phyloP scores from a whole-genome alignment of 2,329 filamentous ascomycete genomes.

The Pseudogymnoascus pannorum region DNA sequence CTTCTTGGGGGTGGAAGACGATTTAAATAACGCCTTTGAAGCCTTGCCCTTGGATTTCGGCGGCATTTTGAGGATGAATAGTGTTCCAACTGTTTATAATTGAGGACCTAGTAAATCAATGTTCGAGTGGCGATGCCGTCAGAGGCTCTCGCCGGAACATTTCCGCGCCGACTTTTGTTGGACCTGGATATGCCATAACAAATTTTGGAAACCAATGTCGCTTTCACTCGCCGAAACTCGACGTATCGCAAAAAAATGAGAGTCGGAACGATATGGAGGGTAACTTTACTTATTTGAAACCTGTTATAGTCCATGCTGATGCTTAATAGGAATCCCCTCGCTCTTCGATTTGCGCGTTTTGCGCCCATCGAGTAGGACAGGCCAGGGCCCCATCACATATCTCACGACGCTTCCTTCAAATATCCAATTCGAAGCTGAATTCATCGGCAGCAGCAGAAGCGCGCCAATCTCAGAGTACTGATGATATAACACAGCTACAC shows the following conservation, averaged over 20 bases:
- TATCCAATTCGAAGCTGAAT: conserved; percentile 16
- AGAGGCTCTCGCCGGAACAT: conserved; percentile 2
- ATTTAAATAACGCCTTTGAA: conserved; percentile 3
- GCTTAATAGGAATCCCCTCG: conserved; percentile 21
- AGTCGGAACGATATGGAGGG: conserved; percentile 25
- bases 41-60: background rate
- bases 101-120: background rate
- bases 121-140: background rate
- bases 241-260: conserved; percentile 23
- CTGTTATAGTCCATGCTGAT: background rate
- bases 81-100: background rate
- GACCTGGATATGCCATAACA: conserved; percentile 8
- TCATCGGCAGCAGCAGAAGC: background rate
- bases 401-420: conserved; percentile 28
- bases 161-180: conserved; percentile 6
- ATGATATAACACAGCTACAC: background rate
- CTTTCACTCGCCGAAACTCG: background rate
- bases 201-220: conserved; percentile 14
- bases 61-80: background rate
- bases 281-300: conserved; percentile 12
- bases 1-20: conserved; percentile 1
- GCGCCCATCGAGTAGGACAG: conserved; percentile 26
- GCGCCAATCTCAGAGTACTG: background rate
- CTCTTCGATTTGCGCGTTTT: conserved; percentile 28
- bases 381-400: conserved; percentile 24